Base-by-base conservation (phyloP, 2,329 filamentous ascomycete species). In the Exophiala spinifera region DNA sequence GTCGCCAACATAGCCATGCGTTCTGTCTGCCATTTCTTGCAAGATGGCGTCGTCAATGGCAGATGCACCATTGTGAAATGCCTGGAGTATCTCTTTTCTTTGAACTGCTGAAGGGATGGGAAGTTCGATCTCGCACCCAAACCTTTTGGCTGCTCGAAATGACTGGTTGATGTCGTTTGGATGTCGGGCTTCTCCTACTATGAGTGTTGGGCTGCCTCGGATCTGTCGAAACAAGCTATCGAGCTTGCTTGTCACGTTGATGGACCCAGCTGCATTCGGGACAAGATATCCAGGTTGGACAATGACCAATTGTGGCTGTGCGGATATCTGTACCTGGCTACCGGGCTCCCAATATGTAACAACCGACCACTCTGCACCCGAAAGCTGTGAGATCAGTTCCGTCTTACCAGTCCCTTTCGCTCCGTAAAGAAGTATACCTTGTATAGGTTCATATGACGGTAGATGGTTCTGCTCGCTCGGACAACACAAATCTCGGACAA, bases 351-450 rank as follows among this genome's bases (percentile, higher is more conserved):
- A 64, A 11, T 50, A 79, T 61, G 87, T 79, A 1, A 91, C 82
- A 37, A 81, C 82, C 19, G 82, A 83, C 88, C 90, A 96, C 54
- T 79, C 79, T 0, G 84, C 82, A 5, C 76, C 78, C 7, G 84
- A 81, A 17, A 96, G 76, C 28, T 82, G 80, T 14, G 86, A 70
- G 1, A 96, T 74, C 0, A 96, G 75, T 60, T 87, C 79, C 0
- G 84, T 87, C 73, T 96, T 96, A 20, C 92, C 92, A 0, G 89
- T 95, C 10, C 92, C 91, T 58, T 83, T 82, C 15, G 88, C 85
- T 13, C 92, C 92, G 67, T 95, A 86, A 3, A 96, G 76, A 20
- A 94, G 78, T 33, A 94, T 79, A 0, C 83, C 84, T 49, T 80
- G 80, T 73, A 62, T 71, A 63, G 66, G 68, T 37, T 49, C 23